Evolutionary conservation across 2,329 filamentous ascomycete species (phyloP).

Genomic region (Teratosphaeria nubilosa): DNA sequence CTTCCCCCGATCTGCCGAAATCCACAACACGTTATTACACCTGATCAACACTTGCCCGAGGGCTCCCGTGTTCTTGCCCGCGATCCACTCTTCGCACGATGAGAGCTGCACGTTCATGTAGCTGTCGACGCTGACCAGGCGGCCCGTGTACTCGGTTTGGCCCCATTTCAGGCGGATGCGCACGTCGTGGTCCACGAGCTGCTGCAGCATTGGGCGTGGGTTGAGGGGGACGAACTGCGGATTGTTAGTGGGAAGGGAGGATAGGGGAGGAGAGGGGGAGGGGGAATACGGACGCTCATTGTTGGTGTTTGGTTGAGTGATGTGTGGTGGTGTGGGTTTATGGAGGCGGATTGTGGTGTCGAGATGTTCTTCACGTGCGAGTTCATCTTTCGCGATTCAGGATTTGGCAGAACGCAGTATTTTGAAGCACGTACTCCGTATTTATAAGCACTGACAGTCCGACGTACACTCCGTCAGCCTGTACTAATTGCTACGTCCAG

Average conservation of each 20-base stretch:
- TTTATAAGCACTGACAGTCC: neutral
- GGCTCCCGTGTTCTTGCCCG: conserved; percentile 72
- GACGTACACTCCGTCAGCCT: neutral
- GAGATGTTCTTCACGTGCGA: neutral
- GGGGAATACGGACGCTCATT: neutral
- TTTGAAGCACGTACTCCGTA: neutral
- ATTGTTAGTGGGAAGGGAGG: neutral
- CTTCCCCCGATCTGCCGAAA: conserved; percentile 40
- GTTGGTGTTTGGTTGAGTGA: neutral
- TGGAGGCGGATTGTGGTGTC: neutral
- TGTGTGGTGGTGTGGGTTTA: neutral
- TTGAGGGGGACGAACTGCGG: conserved; percentile 75
- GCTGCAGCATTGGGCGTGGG: conserved; percentile 91
- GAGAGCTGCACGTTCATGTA: conserved; percentile 98
- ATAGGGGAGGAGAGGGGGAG: neutral
- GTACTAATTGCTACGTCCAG: neutral
- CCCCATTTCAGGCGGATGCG: conserved; percentile 95
- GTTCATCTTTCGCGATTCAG: neutral
- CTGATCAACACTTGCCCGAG: conserved; percentile 87
- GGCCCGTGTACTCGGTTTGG: conserved; percentile 92
- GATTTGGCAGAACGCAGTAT: neutral
- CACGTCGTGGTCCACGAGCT: conserved; percentile 85
- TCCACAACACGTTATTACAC: conserved; percentile 97
- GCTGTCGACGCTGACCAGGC: conserved; percentile 83
- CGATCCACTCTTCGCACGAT: conserved; percentile 84